A percentile compares a stretch with the other conserved stretches of the same genome.
Evolutionary conservation across 495 filamentous ascomycete genomes (phyloP).

Genomic region (Neurospora pannonica): DNA sequence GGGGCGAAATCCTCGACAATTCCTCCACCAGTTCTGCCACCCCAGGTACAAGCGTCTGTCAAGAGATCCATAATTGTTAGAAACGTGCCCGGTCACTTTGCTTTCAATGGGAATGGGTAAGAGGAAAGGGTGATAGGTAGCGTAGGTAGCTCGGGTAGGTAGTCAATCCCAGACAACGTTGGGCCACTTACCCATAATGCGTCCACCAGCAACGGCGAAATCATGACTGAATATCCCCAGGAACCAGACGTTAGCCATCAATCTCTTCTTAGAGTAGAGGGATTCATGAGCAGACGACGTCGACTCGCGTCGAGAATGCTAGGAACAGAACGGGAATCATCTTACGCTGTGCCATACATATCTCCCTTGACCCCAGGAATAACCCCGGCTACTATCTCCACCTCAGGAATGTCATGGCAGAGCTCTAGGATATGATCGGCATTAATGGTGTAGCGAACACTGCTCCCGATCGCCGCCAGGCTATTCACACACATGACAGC

Average conservation of each 20-base stretch:
- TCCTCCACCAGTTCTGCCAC: neutral
- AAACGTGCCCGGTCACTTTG: neutral
- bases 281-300: neutral
- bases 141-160: neutral
- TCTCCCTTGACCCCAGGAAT: neutral
- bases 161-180: neutral
- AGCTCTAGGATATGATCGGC: neutral
- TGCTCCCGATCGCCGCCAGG: neutral
- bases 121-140: neutral
- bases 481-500: neutral
- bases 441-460: neutral
- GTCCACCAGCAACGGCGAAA: neutral
- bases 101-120: neutral
- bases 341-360: neutral
- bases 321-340: neutral
- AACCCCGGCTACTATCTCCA: neutral
- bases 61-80: neutral
- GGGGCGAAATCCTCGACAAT: neutral
- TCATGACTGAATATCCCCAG: neutral
- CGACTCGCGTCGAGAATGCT: neutral
- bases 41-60: neutral
- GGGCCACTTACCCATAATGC: neutral
- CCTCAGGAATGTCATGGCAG: neutral
- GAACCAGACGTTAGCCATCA: neutral
- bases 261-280: neutral